Evolutionary conservation across 352 stramenopile species (phyloP).

Genomic region (Blastocystis hominis): DNA sequence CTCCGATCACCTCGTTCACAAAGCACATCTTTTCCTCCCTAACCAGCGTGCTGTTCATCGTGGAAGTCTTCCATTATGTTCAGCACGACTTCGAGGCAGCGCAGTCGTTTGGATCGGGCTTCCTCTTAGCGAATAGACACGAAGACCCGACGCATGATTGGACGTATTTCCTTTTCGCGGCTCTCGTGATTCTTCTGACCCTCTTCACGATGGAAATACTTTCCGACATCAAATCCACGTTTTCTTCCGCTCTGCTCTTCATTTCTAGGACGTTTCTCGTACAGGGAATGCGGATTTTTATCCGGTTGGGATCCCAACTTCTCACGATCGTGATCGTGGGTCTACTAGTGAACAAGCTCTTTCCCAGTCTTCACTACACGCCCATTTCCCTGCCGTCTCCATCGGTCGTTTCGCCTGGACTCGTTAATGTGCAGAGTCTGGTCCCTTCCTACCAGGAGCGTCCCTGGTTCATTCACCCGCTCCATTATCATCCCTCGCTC

Average conservation of each 20-base stretch:
- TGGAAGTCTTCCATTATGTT: constrained; percentile 24
- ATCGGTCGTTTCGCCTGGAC: background rate
- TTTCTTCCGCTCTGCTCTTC: background rate
- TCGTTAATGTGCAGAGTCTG: background rate
- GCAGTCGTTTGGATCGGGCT: background rate
- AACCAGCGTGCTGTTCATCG: constrained; percentile 7
- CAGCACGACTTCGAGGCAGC: background rate
- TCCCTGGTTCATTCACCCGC: constrained; percentile 1
- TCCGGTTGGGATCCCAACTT: constrained; percentile 35
- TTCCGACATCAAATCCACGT: constrained; percentile 30
- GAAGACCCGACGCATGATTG: background rate
- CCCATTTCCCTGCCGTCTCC: background rate
- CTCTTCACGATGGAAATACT: constrained; percentile 29
- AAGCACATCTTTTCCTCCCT: constrained; percentile 49
- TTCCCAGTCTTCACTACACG: background rate
- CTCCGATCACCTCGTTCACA: constrained; percentile 24
- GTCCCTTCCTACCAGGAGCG: background rate
- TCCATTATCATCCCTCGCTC: background rate
- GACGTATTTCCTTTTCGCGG: background rate
- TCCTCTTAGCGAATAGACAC: background rate
- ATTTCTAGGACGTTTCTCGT: constrained; percentile 10
- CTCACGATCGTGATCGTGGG: background rate
- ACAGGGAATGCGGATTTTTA: background rate
- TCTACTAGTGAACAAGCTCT: background rate
- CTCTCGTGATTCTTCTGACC: background rate